Evolutionary conservation across 2,329 filamentous ascomycete species (phyloP), one percentile per base, ranked within the genome.

Genomic region (Mycogone perniciosa): DNA sequence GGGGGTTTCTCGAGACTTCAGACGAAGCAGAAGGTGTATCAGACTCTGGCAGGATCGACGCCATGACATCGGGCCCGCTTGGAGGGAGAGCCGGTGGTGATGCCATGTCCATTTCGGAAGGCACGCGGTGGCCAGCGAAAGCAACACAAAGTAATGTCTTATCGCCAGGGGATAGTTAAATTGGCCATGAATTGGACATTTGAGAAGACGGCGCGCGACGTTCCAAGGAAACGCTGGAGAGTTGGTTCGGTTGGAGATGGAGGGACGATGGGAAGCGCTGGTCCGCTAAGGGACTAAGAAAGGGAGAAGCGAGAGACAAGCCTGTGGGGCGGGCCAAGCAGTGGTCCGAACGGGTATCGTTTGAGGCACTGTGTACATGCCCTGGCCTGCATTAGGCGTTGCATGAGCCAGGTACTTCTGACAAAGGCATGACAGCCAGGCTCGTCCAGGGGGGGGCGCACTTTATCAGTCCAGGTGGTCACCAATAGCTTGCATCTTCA

Each of bases 1-100:
- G 47, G 46, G 38, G 47, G 50, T 48, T 20, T 20, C 20, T 20
- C 20, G 49, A 43, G 50, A 62, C 54, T 62, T 66, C 62, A 63
- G 66, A 65, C 62, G 68, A 70, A 57, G 69, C 67, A 67, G 63
- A 64, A 44, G 60, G 62, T 59, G 68, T 67, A 60, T 70, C 69
- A 66, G 69, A 63, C 56, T 47, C 59, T 59, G 50, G 55, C 55
- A 46, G 41, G 46, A 52, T 50, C 46, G 46, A 50, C 46, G 51
- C 51, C 50, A 52, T 52, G 45, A 46, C 50, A 31, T 38, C 33
- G 40, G 50, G 49, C 49, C 49, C 49, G 49, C 44, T 48, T 39
- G 40, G 40, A 52, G 50, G 45, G 41, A 53, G 52, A 20, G 20
- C 53, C 53, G 53, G 51, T 40, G 48, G 44, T 50, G 56, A 58